Base-by-base conservation (phyloP, 768 basidiomycete genomes). In the Sporobolomyces phaffii region DNA sequence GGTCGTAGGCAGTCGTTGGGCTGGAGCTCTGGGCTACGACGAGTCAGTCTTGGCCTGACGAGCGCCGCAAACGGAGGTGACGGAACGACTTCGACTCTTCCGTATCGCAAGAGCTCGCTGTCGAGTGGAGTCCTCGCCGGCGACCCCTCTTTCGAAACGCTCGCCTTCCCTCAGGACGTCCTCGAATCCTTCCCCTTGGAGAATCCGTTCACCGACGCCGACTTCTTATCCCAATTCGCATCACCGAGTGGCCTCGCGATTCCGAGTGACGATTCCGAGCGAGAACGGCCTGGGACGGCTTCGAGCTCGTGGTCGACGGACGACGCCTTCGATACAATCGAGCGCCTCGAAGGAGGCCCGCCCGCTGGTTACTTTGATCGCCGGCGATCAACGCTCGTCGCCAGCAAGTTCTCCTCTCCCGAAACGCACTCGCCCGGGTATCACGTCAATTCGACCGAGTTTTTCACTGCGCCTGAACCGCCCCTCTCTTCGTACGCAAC, bases 1-100 rank as follows among this genome's bases (percentile, higher is more conserved):
- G 65, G 65, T 28, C 62, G 73, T 11, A 64, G 65, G 29, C 66
- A 65, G 51, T 67, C 65, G 26, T 5, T 66, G 26, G 71, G 73
- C 0, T 74, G 65, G 65, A 68, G 47, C 57, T 43, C 29, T 22
- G 51, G 61, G 3, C 20, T 62, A 0, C 61, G 61, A 6, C 48
- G 66, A 4, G 29, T 68, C 56, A 68, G 61, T 26, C 47, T 62
- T 31, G 45, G 45, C n/a, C 28, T 31, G 20, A 6, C 17, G 18
- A 43, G 41, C 17, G n/a, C n/a, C n/a, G n/a, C n/a, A n/a, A 20
- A 3, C 15, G 56, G n/a, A 5, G 41, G 13, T 20, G 56, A 33
- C 6, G 56, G 24, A 14, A 8, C 36, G 9, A 41, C 17, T 8
- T 10, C 45, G 14, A 9, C 8, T 7, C 31, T 47, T 1, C 15